Base-by-base conservation (phyloP, 257 asterid genomes). In the Anisodus acutangulus region DNA sequence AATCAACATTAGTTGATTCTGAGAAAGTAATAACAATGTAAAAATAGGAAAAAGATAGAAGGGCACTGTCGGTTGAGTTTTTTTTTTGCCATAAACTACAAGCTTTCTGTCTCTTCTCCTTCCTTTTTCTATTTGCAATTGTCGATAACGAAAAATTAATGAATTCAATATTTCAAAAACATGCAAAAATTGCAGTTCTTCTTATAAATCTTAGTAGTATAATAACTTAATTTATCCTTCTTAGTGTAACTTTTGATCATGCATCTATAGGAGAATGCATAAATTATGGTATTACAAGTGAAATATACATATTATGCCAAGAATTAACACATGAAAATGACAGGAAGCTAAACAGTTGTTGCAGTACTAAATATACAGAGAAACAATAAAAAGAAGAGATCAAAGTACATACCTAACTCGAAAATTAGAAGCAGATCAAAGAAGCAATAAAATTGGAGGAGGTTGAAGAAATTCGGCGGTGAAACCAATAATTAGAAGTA, bases 391-490 rank as follows among this genome's bases (percentile, higher is more conserved):
- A 47, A 74, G 41, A 17, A 49, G 19, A 76, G 15, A 53, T n/a
- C 4, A 51, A 6, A 17, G 81, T 26, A 70, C 84, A 82, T 66
- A 82, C 84, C 84, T 66, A 49, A 82, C 64, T 81, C 62, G 37
- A 80, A n/a, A 80, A 59, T 6, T n/a, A 2, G 58, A 13, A 80
- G 53, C 49, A 54, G 53, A 55, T 39, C 69, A 58, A 43, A 79
- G 53, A 79, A 76, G 41, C 11, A 17, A 70, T 17, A 6, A 7
- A 15, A 19, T 9, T 17, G 39, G 47, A 70, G 79, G 31, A 41
- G 26, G 26, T 22, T 22, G 26, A 22, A 22, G 26, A 22, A 22
- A 22, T 22, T 22, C 26, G 26, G 26, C 26, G 12, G 69, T 80
- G 71, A 80, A 58, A 62, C 55, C 19, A 11, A 59, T 6, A 22